These are phyloP conservation scores for Cymodocea nodosa DNA, from an alignment of 116 monocot genomes.

Conservation along the genomic window DNA sequence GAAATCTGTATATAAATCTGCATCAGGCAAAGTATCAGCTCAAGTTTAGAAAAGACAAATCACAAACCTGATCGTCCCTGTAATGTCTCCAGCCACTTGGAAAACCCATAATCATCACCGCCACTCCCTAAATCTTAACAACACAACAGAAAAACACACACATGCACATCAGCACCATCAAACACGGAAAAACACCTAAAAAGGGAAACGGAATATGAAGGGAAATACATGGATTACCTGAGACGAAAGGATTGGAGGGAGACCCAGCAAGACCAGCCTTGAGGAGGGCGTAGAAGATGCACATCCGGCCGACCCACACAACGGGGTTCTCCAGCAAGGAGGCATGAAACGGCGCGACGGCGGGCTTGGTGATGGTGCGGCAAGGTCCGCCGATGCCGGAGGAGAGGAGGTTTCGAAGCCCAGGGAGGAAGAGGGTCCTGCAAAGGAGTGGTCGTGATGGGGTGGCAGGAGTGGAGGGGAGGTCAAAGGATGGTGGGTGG, in stretches of 20 bases:
- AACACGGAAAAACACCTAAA: not conserved
- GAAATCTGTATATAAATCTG: too few relatives aligned
- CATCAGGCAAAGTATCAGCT: too few relatives aligned
- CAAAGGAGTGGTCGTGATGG: slow-evolving; percentile 7
- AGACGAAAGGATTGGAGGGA: slow-evolving; percentile 46
- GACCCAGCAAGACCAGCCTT: slow-evolving; percentile 78
- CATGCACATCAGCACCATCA: not conserved
- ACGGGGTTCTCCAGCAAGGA: slow-evolving; percentile 64
- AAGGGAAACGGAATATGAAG: not conserved
- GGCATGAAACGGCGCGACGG: slow-evolving; percentile 2
- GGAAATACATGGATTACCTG: slow-evolving; percentile 17
- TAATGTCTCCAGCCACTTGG: slow-evolving; percentile 49
- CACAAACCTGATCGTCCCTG: slow-evolving; percentile 56
- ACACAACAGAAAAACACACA: slow-evolving; percentile 3
- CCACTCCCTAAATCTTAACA: slow-evolving; percentile 13
- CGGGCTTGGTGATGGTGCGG: not conserved
- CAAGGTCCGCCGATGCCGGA: not conserved
- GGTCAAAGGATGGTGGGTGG: slow-evolving; percentile 10
- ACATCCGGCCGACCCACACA: slow-evolving; percentile 70
- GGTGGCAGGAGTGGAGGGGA: not conserved
- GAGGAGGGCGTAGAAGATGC: slow-evolving; percentile 67
- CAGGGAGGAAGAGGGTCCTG: slow-evolving; percentile 34
- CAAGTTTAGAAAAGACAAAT: not conserved
- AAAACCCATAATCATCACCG: slow-evolving; percentile 64
- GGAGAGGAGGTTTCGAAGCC: not conserved